phyloP scores from a whole-genome alignment of 306 rosid genomes.

The Rosa multiflora region DNA sequence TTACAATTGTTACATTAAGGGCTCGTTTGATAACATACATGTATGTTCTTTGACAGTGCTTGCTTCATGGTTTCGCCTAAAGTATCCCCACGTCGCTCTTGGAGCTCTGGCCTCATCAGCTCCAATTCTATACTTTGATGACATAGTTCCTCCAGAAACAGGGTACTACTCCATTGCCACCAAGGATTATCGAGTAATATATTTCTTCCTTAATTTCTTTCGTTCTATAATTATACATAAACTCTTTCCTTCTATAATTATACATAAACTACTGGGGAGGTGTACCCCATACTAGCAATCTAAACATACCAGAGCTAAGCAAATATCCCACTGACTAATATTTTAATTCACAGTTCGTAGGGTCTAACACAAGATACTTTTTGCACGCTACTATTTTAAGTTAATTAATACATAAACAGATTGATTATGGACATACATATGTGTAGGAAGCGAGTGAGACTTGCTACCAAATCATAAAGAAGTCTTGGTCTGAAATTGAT shows the following conservation, averaged over 20 bases:
- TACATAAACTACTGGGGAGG: not conserved
- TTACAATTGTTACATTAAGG: not conserved
- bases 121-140: conserved; percentile 61
- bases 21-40: not conserved
- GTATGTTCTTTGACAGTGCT: conserved; percentile 45
- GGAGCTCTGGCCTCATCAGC: conserved; percentile 90
- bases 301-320: too few relatives aligned
- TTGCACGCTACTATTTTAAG: not conserved
- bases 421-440: not conserved
- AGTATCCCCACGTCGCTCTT: conserved; percentile 72
- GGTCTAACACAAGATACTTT: not conserved
- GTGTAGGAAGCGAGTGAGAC: conserved; percentile 36
- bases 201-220: not conserved
- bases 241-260: too few relatives aligned
- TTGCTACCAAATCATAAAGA: conserved; percentile 32
- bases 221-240: not conserved
- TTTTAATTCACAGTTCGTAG: not conserved
- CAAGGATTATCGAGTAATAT: conserved; percentile 41
- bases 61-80: conserved; percentile 75
- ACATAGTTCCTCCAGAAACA: conserved; percentile 36
- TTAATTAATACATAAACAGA: not conserved
- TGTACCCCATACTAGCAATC: too few relatives aligned
- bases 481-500: conserved; percentile 69
- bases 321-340: too few relatives aligned
- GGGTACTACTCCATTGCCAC: conserved; percentile 47